Evolutionary conservation across 2,329 filamentous ascomycete species (phyloP).

Genomic region (Colletotrichum camelliae): DNA sequence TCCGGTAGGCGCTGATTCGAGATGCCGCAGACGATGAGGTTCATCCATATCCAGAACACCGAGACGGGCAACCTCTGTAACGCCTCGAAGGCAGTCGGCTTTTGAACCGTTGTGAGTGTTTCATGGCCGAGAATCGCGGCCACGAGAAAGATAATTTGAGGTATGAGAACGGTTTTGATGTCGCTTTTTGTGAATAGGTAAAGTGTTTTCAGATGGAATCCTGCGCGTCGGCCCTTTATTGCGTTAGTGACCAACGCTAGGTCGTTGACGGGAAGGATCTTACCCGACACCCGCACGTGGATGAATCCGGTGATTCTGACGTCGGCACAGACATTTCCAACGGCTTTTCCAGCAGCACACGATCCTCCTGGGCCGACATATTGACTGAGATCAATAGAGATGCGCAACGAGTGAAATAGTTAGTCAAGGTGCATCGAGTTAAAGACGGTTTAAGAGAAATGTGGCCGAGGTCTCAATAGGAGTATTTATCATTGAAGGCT

Average conservation of each 20-base stretch:
- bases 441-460: rapidly evolving
- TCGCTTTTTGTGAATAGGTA: conserved; percentile 37
- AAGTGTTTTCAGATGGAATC: conserved; percentile 25
- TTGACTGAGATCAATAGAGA: neutral
- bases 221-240: neutral
- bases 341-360: neutral
- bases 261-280: neutral
- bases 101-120: neutral
- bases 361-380: neutral
- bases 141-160: conserved; percentile 32
- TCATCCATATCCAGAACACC: conserved; percentile 30
- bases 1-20: conserved; percentile 30
- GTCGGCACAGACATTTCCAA: neutral
- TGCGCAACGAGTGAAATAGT: neutral
- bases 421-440: neutral
- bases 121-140: conserved; percentile 3
- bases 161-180: conserved; percentile 35
- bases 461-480: neutral
- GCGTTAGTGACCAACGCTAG: neutral
- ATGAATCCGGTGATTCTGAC: neutral
- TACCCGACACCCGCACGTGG: neutral
- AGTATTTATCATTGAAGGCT: neutral
- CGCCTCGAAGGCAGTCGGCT: neutral
- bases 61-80: neutral
- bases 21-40: conserved; percentile 31